Base-by-base conservation (phyloP, 2,329 filamentous ascomycete species). In the Colletotrichum aenigma region DNA sequence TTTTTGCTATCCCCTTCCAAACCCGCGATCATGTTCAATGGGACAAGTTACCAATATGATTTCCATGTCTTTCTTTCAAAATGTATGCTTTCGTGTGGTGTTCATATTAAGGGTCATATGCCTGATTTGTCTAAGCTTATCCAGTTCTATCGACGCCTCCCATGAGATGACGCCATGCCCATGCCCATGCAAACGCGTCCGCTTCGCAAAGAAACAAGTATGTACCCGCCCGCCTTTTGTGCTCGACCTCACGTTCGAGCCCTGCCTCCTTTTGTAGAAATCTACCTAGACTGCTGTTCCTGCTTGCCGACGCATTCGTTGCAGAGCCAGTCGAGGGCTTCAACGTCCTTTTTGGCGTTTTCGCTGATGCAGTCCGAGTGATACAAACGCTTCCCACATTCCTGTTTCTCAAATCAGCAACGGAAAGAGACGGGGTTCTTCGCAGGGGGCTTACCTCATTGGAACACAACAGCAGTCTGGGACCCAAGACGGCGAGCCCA, bases 401-500 rank as follows among this genome's bases (percentile, higher is more conserved):
- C 72, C 88, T 91, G 52, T 73, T 65, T 64, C 28, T 15, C 56
- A 34, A 21, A 18, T 70, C 26, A 70, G 67, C 43, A 48, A 43
- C 7, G 16, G 60, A 48, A 71, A 77, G n/a, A 30, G n/a, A 34
- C 4, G 21, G 28, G 28, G 4, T 8, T 28, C 21, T 30, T 36
- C n/a, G 7, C 30, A 32, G 28, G 77, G 67, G 16, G 15, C 85
- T 82, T 80, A 90, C 89, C 83, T 86, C 84, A 77, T 90, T 89
- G 6, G 85, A 82, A 79, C 90, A 91, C 30, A 90, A 80, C 34
- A 91, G 81, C 77, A 88, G 82, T 13, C 83, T 84, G 5, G 88
- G 86, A 3, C 88, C 88, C 26, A 87, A 82, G 26, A 90, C 88
- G 7, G 86, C 85, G 60, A 88, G 84, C 13, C 86, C 86, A 76